Evolutionary conservation across 495 filamentous ascomycete genomes (phyloP).

Genomic region (Hypoxylon fuscum): DNA sequence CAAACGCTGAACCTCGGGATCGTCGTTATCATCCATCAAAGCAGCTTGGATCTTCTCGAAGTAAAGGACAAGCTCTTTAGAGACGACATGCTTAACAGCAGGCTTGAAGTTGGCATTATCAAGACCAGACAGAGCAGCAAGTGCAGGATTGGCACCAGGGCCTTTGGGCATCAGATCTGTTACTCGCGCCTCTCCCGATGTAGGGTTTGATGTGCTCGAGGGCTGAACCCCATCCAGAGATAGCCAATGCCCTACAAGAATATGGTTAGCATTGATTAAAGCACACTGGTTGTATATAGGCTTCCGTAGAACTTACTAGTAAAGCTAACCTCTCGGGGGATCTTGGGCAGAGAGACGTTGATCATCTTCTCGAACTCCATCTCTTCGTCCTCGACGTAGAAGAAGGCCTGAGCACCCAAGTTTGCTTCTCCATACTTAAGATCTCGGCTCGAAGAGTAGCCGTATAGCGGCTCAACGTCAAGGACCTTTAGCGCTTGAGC

Average conservation of each 20-base stretch:
- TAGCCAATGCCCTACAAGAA: constrained; percentile 82
- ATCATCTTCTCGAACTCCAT: constrained; percentile 99
- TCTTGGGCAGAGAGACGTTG: constrained; percentile 92
- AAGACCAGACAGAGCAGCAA: constrained; percentile 82
- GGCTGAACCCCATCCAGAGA: constrained; percentile 94
- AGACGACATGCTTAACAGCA: constrained; percentile 91
- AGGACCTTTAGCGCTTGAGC: constrained; percentile 82
- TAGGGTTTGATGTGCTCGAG: constrained; percentile 81
- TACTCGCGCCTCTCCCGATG: constrained; percentile 77
- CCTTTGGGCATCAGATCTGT: constrained; percentile 90
- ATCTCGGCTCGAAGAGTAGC: constrained; percentile 87
- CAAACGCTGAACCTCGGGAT: constrained; percentile 71
- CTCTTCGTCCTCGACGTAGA: constrained; percentile 98
- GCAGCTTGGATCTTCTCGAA: constrained; percentile 92
- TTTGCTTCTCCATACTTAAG: constrained; percentile 93
- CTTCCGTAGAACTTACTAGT: constrained; percentile 68
- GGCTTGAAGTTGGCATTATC: constrained; percentile 87
- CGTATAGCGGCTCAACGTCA: constrained; percentile 93
- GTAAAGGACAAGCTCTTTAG: constrained; percentile 95
- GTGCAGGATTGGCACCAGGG: constrained; percentile 79
- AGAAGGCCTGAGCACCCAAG: constrained; percentile 90
- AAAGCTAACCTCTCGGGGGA: constrained; percentile 90
- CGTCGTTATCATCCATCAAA: constrained; percentile 82
- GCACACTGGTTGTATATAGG: neutral
- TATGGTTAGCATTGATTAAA: constrained; percentile 21